phyloP scores from a whole-genome alignment of 768 basidiomycete species.

The Suillus paluster region DNA sequence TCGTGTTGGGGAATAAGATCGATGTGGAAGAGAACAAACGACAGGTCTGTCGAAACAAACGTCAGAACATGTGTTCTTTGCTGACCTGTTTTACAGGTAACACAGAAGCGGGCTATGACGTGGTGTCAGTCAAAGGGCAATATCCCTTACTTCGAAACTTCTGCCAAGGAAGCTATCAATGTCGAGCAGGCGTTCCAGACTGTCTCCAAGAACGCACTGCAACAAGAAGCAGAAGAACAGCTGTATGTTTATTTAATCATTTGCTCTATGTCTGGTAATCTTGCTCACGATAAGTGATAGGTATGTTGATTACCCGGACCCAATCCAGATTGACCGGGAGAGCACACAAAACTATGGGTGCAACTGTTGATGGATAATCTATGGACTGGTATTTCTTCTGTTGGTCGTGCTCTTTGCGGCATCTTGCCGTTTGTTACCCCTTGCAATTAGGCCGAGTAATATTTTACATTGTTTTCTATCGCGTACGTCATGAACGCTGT shows the following conservation, averaged over 20 bases:
- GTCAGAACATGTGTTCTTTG: not conserved
- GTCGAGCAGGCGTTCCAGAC: slow-evolving; percentile 99
- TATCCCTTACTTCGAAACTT: slow-evolving; percentile 99
- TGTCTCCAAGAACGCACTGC: slow-evolving; percentile 98
- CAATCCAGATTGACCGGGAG: slow-evolving; percentile 95
- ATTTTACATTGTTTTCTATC: slow-evolving; percentile 30
- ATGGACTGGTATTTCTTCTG: slow-evolving; percentile 29
- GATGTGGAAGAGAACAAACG: slow-evolving; percentile 99
- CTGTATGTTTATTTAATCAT: slow-evolving; percentile 56
- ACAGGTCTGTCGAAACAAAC: slow-evolving; percentile 60
- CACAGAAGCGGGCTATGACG: slow-evolving; percentile 99
- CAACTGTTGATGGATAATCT: slow-evolving; percentile 65
- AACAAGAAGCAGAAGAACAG: slow-evolving; percentile 96
- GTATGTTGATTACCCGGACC: slow-evolving; percentile 98
- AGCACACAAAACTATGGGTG: slow-evolving; percentile 90
- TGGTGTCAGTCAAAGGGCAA: slow-evolving; percentile 99
- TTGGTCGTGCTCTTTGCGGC: slow-evolving; percentile 29
- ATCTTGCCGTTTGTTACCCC: slow-evolving; percentile 36
- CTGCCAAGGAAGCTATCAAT: slow-evolving; percentile 99
- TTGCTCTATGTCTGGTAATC: slow-evolving; percentile 13
- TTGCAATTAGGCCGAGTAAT: slow-evolving; percentile 38
- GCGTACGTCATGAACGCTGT: slow-evolving; percentile 14
- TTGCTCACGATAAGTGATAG: slow-evolving; percentile 46
- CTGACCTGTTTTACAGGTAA: slow-evolving; percentile 61
- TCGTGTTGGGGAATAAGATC: slow-evolving; percentile 99